Percentiles rank a stretch among this genome's conserved stretches.
These are phyloP conservation scores for Amanita brunnescens DNA, from an alignment of 768 basidiomycete genomes.

Conservation along the genomic window DNA sequence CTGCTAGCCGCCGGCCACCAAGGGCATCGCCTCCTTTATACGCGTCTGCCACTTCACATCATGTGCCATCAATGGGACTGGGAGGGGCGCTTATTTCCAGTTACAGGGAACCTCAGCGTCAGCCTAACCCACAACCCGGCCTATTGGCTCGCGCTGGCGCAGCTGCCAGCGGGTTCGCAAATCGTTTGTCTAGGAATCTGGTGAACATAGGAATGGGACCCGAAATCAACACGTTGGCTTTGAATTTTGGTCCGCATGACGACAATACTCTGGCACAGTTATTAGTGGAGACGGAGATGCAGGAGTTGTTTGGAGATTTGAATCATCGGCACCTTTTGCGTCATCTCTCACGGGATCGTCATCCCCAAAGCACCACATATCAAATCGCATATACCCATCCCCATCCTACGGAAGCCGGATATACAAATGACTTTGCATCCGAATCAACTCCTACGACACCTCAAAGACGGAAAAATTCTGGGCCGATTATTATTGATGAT, in stretches of 20 bases:
- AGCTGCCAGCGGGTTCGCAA: constrained; percentile 8
- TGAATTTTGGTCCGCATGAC: neutral
- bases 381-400: constrained; percentile 60
- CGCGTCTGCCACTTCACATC: constrained; percentile 40
- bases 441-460: constrained; percentile 18
- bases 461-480: constrained; percentile 10
- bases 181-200: constrained; percentile 2
- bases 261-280: constrained; percentile 12
- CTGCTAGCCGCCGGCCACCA: constrained; percentile 13
- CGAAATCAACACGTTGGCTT: neutral
- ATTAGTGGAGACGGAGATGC: constrained; percentile 8
- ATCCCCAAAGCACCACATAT: constrained; percentile 34
- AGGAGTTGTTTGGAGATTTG: constrained; percentile 3
- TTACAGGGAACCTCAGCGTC: constrained; percentile 17
- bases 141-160: constrained; percentile 11
- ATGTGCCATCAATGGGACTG: constrained; percentile 52
- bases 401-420: constrained; percentile 44
- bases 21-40: constrained; percentile 16
- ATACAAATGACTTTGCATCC: constrained; percentile 57
- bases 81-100: constrained; percentile 53
- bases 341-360: constrained; percentile 5
- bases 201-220: neutral
- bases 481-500: constrained; percentile 41
- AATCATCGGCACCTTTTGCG: constrained; percentile 4
- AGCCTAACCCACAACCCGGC: constrained; percentile 11